Percentiles rank a stretch among this genome's conserved stretches.
These are phyloP conservation scores for Solanum virginianum DNA, from an alignment of 257 asterid genomes.

Conservation along the genomic window DNA sequence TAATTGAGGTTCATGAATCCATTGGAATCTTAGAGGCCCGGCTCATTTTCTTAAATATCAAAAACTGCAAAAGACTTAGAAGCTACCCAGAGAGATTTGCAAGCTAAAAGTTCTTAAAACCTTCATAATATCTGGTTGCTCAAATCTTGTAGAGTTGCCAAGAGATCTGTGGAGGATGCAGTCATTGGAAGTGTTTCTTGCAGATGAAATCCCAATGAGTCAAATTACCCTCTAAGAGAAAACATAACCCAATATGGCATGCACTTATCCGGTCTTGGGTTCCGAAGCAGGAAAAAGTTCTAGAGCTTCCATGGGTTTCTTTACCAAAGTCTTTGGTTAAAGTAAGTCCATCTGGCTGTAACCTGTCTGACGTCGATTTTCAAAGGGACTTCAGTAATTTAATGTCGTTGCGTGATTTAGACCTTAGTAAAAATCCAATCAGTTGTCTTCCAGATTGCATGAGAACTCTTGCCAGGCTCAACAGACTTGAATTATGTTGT, in stretches of 20 bases:
- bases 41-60: background rate
- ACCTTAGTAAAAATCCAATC: background rate
- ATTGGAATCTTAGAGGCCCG: background rate
- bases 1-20: background rate
- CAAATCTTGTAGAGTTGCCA: background rate
- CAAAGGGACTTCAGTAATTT: background rate
- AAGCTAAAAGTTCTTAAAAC: background rate
- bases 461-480: background rate
- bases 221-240: background rate
- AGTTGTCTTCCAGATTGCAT: background rate
- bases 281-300: background rate
- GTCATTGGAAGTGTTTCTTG: background rate
- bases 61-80: background rate
- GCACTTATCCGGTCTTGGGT: background rate
- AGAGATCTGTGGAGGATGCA: background rate
- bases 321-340: background rate
- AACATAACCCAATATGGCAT: background rate
- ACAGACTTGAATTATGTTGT: background rate
- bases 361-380: background rate
- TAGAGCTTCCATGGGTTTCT: background rate
- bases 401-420: background rate
- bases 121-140: background rate
- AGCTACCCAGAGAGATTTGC: background rate
- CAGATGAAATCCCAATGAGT: background rate
- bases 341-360: background rate